Base-by-base conservation (phyloP, 345 rosid species). In the Eucalyptus cloeziana region DNA sequence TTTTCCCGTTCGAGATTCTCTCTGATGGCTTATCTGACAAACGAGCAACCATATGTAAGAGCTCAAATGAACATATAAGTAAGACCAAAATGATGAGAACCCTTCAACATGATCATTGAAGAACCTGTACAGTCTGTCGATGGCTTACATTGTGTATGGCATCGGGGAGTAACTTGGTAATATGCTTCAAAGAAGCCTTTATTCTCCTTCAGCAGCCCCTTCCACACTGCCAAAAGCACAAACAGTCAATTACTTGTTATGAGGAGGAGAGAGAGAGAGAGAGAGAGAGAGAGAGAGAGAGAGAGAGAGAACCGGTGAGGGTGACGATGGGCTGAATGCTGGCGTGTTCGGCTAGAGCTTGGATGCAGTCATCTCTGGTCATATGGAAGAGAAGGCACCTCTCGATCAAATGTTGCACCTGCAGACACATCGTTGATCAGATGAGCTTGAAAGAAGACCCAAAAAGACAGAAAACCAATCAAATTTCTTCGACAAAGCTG, bases 331-430 rank as follows among this genome's bases (percentile, higher is more conserved):
- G 96, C 51, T 93, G 90, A 76, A 93, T 90, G 40, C 52, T 83
- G 2, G 94, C 94, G 88, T 94, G 92, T 85, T 91, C 93, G n/a
- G 90, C 91, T 7, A 94, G 93, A 14, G 94, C 92, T 37, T 86
- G 86, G 87, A 91, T 88, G 87, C 94, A 93, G 31, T 93, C 95
- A 49, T 94, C 94, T 89, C 93, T 92, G 71, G 87, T 90, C 95
- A 93, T 93, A 50, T 89, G 92, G 81, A 93, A 90, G 44, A 93
- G 86, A 85, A 93, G 83, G 90, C 96, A 94, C 89, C 92, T 92
- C 93, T 93, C 95, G 79, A 93, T 94, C 96, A 93, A 88, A 58
- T 93, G 91, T 49, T 94, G 96, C 91, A 94, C 96, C 95, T 94
- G 60, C 47, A 81, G 5, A 76, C 43, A 19, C 22, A 19, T 37